Conservation (phyloP, 768 basidiomycete genomes). For the Chalciporus piperatus region DNA sequence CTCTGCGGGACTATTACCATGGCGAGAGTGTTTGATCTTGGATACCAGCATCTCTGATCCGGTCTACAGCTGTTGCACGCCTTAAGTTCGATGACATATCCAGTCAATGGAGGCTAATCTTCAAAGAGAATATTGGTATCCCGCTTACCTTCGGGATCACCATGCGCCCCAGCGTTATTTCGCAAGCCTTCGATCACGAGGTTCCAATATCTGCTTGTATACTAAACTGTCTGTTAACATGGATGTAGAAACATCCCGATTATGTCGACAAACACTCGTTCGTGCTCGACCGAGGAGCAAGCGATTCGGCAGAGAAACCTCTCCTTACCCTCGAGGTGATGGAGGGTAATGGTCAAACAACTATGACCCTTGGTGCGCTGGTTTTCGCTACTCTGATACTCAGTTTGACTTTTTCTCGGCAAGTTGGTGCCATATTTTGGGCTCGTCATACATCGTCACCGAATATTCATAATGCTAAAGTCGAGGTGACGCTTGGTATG, state of each 20-base stretch:
- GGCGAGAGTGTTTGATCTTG: neutral
- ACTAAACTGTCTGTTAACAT: neutral
- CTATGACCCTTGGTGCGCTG: neutral
- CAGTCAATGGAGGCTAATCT: conserved; percentile 1
- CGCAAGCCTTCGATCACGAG: conserved; percentile 1
- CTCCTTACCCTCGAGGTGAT: conserved; percentile 4
- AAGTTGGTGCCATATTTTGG: conserved; percentile 6
- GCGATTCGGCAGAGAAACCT: neutral
- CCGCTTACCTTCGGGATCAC: neutral
- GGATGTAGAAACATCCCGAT: neutral
- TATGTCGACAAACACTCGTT: conserved; percentile 1
- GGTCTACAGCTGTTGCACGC: neutral
- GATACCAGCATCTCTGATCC: neutral
- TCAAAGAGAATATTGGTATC: neutral
- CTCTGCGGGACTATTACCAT: neutral
- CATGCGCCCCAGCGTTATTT: conserved; percentile 1
- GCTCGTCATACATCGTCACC: neutral
- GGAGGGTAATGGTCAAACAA: conserved; percentile 3
- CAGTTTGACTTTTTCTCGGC: neutral
- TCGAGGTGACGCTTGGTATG: neutral
- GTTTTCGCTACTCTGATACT: neutral
- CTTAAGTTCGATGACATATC: neutral
- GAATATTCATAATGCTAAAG: neutral
- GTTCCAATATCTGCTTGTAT: neutral
- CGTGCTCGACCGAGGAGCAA: neutral